A percentile compares a stretch with the other conserved stretches of the same genome.
Conservation (phyloP, 495 filamentous ascomycete genomes). For the Clohesyomyces aquaticus region DNA sequence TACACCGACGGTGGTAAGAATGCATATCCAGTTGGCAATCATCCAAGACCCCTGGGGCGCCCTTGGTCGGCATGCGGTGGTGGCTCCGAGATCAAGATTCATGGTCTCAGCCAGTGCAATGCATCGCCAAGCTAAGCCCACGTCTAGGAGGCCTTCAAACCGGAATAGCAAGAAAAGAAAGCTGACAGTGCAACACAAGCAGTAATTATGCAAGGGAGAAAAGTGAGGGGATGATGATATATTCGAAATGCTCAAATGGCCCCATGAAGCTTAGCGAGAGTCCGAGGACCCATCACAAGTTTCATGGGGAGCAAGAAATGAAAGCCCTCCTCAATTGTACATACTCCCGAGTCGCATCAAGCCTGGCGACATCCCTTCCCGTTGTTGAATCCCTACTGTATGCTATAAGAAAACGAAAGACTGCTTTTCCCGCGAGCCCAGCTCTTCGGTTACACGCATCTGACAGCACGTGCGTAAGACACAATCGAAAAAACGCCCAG, state of each 20-base stretch:
- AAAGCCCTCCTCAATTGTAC: not conserved
- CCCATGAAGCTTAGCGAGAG: not conserved
- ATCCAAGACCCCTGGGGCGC: too few species aligned
- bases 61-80: too few species aligned
- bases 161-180: not conserved
- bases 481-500: not conserved
- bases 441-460: not conserved
- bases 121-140: too few species aligned
- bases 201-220: too few species aligned
- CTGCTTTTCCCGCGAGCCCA: not conserved
- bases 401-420: too few species aligned
- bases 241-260: not conserved
- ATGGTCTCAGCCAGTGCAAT: too few species aligned
- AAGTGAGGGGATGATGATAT: not conserved
- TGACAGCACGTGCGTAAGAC: not conserved
- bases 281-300: not conserved
- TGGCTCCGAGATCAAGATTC: too few species aligned
- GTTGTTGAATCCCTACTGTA: too few species aligned
- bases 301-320: not conserved
- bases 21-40: too few species aligned
- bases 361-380: not conserved
- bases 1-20: too few species aligned
- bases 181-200: not conserved
- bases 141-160: too few species aligned
- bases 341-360: not conserved